Evolutionary conservation across 225 moss, liverwort and hornwort genomes (phyloP), one percentile per base, ranked within the genome.

Genomic region (Sphagnum tenellum): DNA sequence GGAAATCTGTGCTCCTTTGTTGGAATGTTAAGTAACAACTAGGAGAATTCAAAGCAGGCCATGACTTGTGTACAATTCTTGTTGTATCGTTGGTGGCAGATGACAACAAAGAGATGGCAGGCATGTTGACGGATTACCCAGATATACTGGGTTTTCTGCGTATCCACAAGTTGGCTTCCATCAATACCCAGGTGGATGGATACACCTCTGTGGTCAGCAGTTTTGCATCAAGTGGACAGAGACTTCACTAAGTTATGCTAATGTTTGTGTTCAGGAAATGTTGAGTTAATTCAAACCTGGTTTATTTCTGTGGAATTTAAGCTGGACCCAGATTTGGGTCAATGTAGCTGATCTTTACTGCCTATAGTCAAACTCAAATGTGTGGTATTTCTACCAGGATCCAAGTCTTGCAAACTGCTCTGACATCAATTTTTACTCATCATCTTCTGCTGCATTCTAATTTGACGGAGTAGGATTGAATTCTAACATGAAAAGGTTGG

Each of bases 91-190:
- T 82, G 59, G 65, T 75, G 67, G 69, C 74, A 96, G 96, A 96
- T 75, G 92, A 96, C 67, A 78, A 90, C 77, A 90, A 84, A 71
- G 83, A 88, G 66, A 83, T 96, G 86, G 92, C 92, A 50, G 74
- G 81, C 68, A 85, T 88, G 84, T 85, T 96, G 47, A 86, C 75
- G 9, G 85, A 88, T 64, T 96, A 96, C 67, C 81, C 88, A 62
- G 96, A 96, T 67, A 92, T 90, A 62, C 79, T 88, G 55, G 96
- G 96, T 64, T 92, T 96, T 65, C 85, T 96, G 56, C 86, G 88
- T 63, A 88, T 96, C 62, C 92, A 90, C 73, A 92, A 79, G 80
- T 76, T 92, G 72, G 83, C 87, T 46, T 77, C 88, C 52, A 77
- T 96, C 49, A 96, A 96, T 59, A 90, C 92, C 47, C 96, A 92